These are phyloP conservation scores for Gardenia jasminoides DNA, from an alignment of 257 asterid genomes.

Conservation along the genomic window DNA sequence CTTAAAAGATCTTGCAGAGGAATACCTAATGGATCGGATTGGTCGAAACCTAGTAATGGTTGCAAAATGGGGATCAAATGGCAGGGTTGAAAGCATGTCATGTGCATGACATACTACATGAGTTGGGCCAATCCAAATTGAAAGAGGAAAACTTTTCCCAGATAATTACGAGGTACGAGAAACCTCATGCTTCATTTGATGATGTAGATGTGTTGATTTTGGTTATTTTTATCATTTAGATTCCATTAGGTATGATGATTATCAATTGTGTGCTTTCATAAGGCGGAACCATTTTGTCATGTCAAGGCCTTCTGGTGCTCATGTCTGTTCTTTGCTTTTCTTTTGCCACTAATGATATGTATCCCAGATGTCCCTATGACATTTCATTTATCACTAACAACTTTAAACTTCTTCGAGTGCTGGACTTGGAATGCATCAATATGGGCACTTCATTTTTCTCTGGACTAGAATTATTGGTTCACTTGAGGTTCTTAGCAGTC, in stretches of 20 bases:
- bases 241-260: too few species aligned
- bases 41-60: too few species aligned
- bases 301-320: too few species aligned
- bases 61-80: background rate
- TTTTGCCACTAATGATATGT: background rate
- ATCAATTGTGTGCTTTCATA: too few species aligned
- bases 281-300: too few species aligned
- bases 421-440: constrained; percentile 17
- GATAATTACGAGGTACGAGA: background rate
- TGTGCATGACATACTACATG: background rate
- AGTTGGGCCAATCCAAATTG: background rate
- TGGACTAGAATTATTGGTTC: background rate
- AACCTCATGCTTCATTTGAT: background rate
- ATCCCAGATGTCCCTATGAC: background rate
- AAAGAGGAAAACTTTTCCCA: background rate
- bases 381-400: background rate
- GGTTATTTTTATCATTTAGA: background rate
- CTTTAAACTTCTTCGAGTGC: constrained; percentile 15
- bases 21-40: too few species aligned
- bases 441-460: constrained; percentile 8
- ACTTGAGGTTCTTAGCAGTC: constrained; percentile 7
- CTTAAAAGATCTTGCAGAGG: too few species aligned
- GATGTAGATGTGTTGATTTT: background rate
- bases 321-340: background rate
- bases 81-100: background rate